Evolutionary conservation across 2,329 filamentous ascomycete species (phyloP).

Genomic region (Penicillium verrucosum): DNA sequence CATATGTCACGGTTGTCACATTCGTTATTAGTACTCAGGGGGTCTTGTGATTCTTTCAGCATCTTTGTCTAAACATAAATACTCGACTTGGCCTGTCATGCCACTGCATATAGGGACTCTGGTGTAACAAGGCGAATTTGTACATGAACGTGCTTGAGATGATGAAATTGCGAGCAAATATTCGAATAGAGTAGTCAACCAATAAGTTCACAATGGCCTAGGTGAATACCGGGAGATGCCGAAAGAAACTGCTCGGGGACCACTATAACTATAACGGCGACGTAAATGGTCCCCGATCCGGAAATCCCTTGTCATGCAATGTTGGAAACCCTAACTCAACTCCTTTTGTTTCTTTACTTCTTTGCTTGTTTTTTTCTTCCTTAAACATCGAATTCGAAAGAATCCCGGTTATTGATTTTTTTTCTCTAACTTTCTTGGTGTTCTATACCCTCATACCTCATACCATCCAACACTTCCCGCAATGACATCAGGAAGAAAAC

Average conservation of each 20-base stretch:
- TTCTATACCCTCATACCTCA: not conserved
- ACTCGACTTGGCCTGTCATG: not conserved
- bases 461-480: not conserved
- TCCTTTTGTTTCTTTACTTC: not conserved
- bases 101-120: not conserved
- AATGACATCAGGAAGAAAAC: slow-evolving; percentile 14
- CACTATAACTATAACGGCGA: slow-evolving; percentile 9
- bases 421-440: not conserved
- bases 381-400: too few relatives aligned
- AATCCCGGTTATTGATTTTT: not conserved
- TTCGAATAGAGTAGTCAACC: not conserved
- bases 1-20: not conserved
- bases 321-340: not conserved
- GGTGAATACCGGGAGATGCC: not conserved
- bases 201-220: not conserved
- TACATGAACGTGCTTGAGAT: not conserved
- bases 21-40: too few relatives aligned
- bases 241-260: slow-evolving; percentile 16
- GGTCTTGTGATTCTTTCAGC: not conserved
- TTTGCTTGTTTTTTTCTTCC: not conserved
- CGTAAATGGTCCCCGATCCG: slow-evolving; percentile 20
- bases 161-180: not conserved
- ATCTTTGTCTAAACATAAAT: not conserved
- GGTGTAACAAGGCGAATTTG: not conserved
- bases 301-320: slow-evolving; percentile 9